These are phyloP conservation scores for Maudiozyma humilis DNA, from an alignment of 1,139 yeast genomes.

Conservation along the genomic window DNA sequence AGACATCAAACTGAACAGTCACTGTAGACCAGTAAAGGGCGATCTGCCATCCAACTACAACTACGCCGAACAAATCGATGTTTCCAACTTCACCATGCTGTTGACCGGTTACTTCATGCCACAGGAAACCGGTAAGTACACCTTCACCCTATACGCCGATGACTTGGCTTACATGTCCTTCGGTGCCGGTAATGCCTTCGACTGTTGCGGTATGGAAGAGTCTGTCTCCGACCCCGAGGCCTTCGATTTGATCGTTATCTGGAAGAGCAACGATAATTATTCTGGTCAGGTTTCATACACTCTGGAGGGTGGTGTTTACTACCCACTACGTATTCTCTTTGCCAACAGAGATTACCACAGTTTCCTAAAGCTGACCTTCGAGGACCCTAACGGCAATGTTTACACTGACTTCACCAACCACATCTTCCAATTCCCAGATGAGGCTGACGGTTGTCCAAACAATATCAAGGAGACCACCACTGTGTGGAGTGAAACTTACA, in stretches of 20 bases:
- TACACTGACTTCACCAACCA: not conserved
- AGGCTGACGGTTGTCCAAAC: not conserved
- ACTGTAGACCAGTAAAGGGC: not conserved
- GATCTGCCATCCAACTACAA: not conserved
- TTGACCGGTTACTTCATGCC: conserved; percentile 26
- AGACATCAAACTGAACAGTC: not conserved
- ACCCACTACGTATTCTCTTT: not conserved
- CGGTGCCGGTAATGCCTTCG: conserved; percentile 22
- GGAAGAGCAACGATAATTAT: not conserved
- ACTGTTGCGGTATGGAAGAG: conserved; percentile 18
- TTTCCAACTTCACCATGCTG: conserved; percentile 17
- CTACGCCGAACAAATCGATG: conserved; percentile 1
- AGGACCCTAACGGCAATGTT: not conserved
- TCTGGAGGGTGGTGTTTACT: not conserved
- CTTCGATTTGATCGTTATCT: not conserved
- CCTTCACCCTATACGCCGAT: conserved; percentile 19
- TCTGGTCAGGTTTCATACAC: not conserved
- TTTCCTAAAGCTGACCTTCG: not conserved
- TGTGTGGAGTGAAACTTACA: not conserved
- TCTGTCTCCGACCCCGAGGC: not conserved
- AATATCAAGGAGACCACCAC: not conserved
- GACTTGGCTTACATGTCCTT: conserved; percentile 13
- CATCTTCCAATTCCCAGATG: not conserved
- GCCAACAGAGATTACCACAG: not conserved
- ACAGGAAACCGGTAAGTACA: conserved; percentile 21